Conservation (phyloP, 2,329 filamentous ascomycete species). For the Nothomitra cinnamomea region DNA sequence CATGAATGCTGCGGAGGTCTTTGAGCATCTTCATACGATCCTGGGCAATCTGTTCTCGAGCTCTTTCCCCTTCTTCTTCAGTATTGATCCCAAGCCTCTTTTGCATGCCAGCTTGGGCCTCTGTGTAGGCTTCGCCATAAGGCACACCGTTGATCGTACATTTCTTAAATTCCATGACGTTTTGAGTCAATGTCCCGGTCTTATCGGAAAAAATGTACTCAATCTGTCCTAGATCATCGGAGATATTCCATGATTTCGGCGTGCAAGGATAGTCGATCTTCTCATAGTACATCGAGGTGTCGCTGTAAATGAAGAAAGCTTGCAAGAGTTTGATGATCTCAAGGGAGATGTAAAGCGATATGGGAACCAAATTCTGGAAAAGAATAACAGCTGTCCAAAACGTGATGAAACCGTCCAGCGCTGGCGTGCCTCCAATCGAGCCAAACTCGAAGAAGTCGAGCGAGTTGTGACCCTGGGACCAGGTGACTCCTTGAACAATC, state of each 20-base stretch:
- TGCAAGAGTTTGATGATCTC: slow-evolving; percentile 90
- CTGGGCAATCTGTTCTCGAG: slow-evolving; percentile 59
- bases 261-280: slow-evolving; percentile 86
- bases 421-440: slow-evolving; percentile 56
- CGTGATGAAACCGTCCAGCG: slow-evolving; percentile 80
- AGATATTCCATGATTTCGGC: slow-evolving; percentile 98
- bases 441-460: slow-evolving; percentile 71
- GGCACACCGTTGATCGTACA: slow-evolving; percentile 89
- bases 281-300: slow-evolving; percentile 94
- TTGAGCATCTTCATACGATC: slow-evolving; percentile 58
- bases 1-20: slow-evolving; percentile 56
- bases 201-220: slow-evolving; percentile 99
- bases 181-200: slow-evolving; percentile 77
- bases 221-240: slow-evolving; percentile 92
- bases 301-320: slow-evolving; percentile 94
- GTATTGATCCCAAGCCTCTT: slow-evolving; percentile 77
- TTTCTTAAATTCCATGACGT: slow-evolving; percentile 99
- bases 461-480: slow-evolving; percentile 58
- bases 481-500: slow-evolving; percentile 70
- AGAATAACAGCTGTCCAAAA: slow-evolving; percentile 92
- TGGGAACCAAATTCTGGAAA: slow-evolving; percentile 97
- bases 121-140: slow-evolving; percentile 95
- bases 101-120: slow-evolving; percentile 92
- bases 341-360: slow-evolving; percentile 91
- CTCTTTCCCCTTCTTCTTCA: slow-evolving; percentile 58